Percentiles rank a stretch among this genome's conserved stretches.
Conservation (phyloP, 768 basidiomycete species). For the Lyophyllum semitale region DNA sequence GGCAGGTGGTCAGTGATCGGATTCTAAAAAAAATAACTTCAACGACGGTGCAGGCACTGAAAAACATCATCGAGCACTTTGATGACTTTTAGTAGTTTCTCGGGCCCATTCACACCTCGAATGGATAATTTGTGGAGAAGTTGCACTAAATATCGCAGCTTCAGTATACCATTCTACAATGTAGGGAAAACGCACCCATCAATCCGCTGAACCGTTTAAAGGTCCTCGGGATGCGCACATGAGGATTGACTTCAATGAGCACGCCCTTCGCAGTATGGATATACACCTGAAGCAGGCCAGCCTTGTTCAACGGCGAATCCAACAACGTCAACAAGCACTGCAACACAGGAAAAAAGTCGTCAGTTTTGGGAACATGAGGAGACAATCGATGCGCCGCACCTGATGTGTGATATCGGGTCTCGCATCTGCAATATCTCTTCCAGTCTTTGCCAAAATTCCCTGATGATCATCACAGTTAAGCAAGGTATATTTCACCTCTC, state of each 20-base stretch:
- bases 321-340: conserved; percentile 95
- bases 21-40: conserved; percentile 55
- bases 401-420: conserved; percentile 99
- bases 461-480: conserved; percentile 99
- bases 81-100: conserved; percentile 96
- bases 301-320: conserved; percentile 98
- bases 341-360: conserved; percentile 1
- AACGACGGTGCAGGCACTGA: background rate
- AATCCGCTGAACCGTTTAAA: conserved; percentile 98
- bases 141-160: conserved; percentile 66
- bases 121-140: conserved; percentile 95
- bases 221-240: conserved; percentile 95
- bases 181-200: conserved; percentile 69
- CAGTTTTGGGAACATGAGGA: background rate
- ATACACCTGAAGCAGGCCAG: conserved; percentile 94
- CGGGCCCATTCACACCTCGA: conserved; percentile 93
- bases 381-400: conserved; percentile 46
- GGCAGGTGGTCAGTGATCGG: conserved; percentile 94
- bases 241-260: conserved; percentile 97
- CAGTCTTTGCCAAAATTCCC: conserved; percentile 96
- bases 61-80: conserved; percentile 53
- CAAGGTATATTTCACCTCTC: conserved; percentile 93
- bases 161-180: background rate
- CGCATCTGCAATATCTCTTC: conserved; percentile 98
- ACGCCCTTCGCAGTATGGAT: conserved; percentile 97